Percentiles rank a stretch among this genome's conserved stretches.
These are phyloP conservation scores for Arctium minus DNA, from an alignment of 129 eudicot genomes.

Conservation along the genomic window DNA sequence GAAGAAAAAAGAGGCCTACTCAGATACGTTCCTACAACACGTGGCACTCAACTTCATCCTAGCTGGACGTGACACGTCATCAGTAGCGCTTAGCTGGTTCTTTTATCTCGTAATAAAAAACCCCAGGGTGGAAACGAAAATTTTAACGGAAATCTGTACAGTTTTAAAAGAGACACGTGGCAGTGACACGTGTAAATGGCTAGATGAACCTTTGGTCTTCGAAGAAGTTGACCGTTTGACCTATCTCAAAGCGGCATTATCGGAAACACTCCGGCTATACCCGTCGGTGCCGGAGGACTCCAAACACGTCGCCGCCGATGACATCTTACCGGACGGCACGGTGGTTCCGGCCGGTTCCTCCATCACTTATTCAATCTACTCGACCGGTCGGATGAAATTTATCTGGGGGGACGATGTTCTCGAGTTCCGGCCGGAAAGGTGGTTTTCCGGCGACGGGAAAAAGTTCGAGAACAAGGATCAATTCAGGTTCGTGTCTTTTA, in stretches of 20 bases:
- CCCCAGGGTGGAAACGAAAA: constrained; percentile 51
- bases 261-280: constrained; percentile 66
- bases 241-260: constrained; percentile 63
- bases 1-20: constrained; percentile 62
- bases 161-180: constrained; percentile 53
- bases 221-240: constrained; percentile 63
- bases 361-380: constrained; percentile 65
- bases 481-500: constrained; percentile 62
- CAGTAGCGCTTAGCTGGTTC: constrained; percentile 83
- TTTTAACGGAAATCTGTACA: constrained; percentile 42
- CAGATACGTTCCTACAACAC: constrained; percentile 54
- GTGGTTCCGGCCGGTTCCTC: constrained; percentile 63
- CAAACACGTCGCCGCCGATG: constrained; percentile 59
- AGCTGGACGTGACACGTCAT: constrained; percentile 88
- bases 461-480: constrained; percentile 45
- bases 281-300: constrained; percentile 83
- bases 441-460: constrained; percentile 50
- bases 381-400: constrained; percentile 61
- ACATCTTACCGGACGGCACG: constrained; percentile 68
- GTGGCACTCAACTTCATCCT: constrained; percentile 78
- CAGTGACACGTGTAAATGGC: constrained; percentile 44
- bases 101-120: constrained; percentile 49
- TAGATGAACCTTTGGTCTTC: constrained; percentile 51
- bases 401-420: constrained; percentile 77
- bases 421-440: constrained; percentile 66